These are phyloP conservation scores for Talaromyces trachyspermus DNA, from an alignment of 495 filamentous ascomycete species.

Conservation along the genomic window DNA sequence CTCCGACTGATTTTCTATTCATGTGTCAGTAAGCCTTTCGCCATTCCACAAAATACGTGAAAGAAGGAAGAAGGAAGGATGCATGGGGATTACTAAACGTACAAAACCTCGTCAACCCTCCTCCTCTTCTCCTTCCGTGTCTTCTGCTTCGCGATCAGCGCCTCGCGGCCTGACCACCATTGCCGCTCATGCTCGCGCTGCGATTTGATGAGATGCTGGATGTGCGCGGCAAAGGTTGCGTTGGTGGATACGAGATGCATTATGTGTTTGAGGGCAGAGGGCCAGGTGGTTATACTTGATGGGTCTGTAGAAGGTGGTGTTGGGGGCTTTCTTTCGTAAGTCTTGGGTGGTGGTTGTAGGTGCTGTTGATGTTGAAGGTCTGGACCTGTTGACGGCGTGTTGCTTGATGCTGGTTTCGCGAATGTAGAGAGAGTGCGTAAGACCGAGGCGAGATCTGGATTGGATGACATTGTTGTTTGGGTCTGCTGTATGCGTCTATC, in stretches of 20 bases:
- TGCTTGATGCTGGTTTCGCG: slow-evolving; percentile 17
- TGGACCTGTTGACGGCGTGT: background rate
- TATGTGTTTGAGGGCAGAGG: slow-evolving; percentile 52
- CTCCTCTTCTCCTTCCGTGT: slow-evolving; percentile 42
- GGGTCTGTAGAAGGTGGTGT: slow-evolving; percentile 17
- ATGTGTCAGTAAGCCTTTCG: background rate
- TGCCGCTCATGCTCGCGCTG: slow-evolving; percentile 58
- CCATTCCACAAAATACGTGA: no score
- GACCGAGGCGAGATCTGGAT: slow-evolving; percentile 45
- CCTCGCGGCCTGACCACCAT: slow-evolving; percentile 53
- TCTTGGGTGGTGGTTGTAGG: slow-evolving; percentile 2
- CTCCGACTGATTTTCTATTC: slow-evolving; percentile 33
- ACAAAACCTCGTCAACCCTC: slow-evolving; percentile 46
- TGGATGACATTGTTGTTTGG: slow-evolving; percentile 8
- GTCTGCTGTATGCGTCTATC: no score
- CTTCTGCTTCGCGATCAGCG: slow-evolving; percentile 42
- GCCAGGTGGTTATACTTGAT: slow-evolving; percentile 60
- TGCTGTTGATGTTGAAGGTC: background rate
- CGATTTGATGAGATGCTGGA: slow-evolving; percentile 50
- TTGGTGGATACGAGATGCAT: slow-evolving; percentile 50
- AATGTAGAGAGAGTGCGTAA: slow-evolving; percentile 43
- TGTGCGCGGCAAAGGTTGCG: slow-evolving; percentile 27
- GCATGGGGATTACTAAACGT: no score
- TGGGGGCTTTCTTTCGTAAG: slow-evolving; percentile 9
- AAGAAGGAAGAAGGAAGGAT: background rate